Percentiles rank a stretch among this genome's conserved stretches.
Evolutionary conservation across 2,329 filamentous ascomycete species (phyloP).

Genomic region (Alternaria brassicicola): DNA sequence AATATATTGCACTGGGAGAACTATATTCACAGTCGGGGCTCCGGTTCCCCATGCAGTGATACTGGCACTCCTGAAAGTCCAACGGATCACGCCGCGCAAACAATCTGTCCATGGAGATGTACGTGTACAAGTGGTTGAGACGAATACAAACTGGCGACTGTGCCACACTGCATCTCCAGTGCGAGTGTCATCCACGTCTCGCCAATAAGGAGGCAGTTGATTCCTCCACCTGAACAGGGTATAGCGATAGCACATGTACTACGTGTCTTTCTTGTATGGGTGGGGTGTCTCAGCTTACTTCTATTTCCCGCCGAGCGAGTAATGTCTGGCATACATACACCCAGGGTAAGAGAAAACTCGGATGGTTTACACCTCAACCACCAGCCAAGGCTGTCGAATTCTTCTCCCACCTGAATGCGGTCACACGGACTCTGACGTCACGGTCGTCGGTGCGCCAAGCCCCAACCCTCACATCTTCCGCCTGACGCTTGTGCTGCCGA

Average conservation of each 20-base stretch:
- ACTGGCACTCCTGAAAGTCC: background rate
- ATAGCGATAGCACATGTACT: background rate
- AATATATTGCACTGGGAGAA: background rate
- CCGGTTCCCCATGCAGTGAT: background rate
- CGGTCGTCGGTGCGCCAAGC: background rate
- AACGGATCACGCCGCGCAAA: background rate
- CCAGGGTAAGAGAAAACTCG: background rate
- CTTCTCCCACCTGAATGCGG: background rate
- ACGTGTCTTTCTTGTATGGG: background rate
- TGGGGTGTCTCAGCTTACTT: background rate
- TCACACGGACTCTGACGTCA: conserved; percentile 4
- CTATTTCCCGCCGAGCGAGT: background rate
- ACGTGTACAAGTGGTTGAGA: background rate
- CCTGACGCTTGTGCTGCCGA: conserved; percentile 2
- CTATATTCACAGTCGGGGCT: background rate
- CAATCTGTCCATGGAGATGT: background rate
- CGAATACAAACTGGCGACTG: background rate
- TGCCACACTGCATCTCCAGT: background rate
- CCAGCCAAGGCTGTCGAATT: background rate
- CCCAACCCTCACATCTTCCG: background rate
- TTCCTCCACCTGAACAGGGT: background rate
- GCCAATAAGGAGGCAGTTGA: background rate
- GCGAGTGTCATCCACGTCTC: background rate
- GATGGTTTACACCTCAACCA: background rate
- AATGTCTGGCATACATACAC: background rate